Base-by-base conservation (phyloP, 169 alveolate species). In the Blepharisma undulans region DNA sequence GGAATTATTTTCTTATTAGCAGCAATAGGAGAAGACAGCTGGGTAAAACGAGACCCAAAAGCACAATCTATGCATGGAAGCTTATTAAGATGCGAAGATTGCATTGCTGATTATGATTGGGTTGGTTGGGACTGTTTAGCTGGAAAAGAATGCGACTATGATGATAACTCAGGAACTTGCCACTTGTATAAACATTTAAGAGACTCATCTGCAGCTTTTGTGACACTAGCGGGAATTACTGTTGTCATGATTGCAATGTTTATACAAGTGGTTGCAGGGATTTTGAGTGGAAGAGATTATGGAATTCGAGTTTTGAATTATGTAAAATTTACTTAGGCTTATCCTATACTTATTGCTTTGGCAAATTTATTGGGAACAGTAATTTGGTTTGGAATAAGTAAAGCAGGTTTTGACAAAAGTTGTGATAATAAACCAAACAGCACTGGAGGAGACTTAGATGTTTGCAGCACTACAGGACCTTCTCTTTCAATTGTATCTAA, bases 321-420 rank as follows among this genome's bases (percentile, higher is more conserved):
- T 78, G 86, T 78, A 78, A 78, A 22, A 78, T 27, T 27, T 78
- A 78, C 34, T 2, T 78, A 78, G 86, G 19, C 60, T 32, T 78
- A 29, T 78, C 71, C 86, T 2, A 61, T 78, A 29, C 18, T 78
- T 14, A 22, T 32, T 78, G 29, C 34, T 29, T 27, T 78, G 1
- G 2, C 34, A 21, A 78, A 78, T 14, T 25, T 78, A 29, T 12
- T 32, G 10, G 34, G 86, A 12, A 78, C 34, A 21, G 12, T 32
- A 29, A 32, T 22, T 32, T 78, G 86, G 86, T 78, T 78, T 7
- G 86, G 29, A 4, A 29, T 34, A 1, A 78, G 86, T 78, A 22
- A 78, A 78, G 86, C 66, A 29, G 34, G 25, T 0, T 21, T 78
- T 5, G 60, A 32, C 18, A 22, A 78, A 29, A 32, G 14, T 4